Base-by-base conservation (phyloP, 2,329 filamentous ascomycete species). In the Aaosphaeria arxii region DNA sequence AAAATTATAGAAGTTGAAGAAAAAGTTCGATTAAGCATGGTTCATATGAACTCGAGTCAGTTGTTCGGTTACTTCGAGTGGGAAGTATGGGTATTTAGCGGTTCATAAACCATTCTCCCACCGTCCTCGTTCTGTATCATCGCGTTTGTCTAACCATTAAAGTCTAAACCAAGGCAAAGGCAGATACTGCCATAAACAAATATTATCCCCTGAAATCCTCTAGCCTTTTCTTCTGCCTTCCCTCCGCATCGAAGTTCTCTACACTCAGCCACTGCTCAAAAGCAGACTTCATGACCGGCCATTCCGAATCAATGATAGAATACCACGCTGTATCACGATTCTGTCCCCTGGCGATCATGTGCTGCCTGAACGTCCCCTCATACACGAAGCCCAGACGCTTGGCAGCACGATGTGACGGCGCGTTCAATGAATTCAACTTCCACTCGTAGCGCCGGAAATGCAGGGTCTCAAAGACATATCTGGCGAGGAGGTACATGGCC, bases 391-490 rank as follows among this genome's bases (percentile, higher is more conserved):
- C 84, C 6, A 85, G 61, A 2, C 84, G 69, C 54, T 67, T 48
- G 0, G 84, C 84, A 0, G 84, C 83, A 4, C 74, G 67, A 11
- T 74, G 67, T 40, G 80, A 84, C 0, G 76, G 70, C 33, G 56
- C 69, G 58, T 87, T 87, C 7, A 82, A 66, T 11, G 72, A 55
- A 58, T 86, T 77, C 45, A 80, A 82, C 57, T 86, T 87, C 83
- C 84, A 87, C 62, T 86, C 83, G 4, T 84, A 75, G 6, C 84
- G 71, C 4, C 77, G 63, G 58, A 81, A 84, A 0, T 77, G 74
- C 24, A 85, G 59, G 17, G 17, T 24, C 2, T 79, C 76, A 54
- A 86, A 81, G 0, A 75, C 75, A 46, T 81, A 71, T 35, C 70
- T 69, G 40, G 80, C 72, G n/a, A 85, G 61, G 1, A 86, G 67